Percentiles rank a stretch among this genome's conserved stretches.
Evolutionary conservation across 2,329 filamentous ascomycete genomes (phyloP).

Genomic region (Clarireedia monteithiana): DNA sequence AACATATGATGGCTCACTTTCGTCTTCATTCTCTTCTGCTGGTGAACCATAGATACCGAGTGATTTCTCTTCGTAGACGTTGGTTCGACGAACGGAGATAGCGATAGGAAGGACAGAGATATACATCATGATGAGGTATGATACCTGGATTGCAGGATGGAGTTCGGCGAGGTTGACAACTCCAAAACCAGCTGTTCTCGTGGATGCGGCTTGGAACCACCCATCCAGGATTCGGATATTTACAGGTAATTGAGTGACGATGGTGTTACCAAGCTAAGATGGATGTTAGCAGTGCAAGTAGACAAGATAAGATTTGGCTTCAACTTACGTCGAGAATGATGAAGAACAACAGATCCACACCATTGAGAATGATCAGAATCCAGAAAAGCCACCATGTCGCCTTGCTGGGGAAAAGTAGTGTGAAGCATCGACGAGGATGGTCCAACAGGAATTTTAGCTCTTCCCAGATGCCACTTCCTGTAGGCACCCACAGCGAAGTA

Average conservation of each 20-base stretch:
- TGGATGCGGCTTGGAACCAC: constrained; percentile 83
- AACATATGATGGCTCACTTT: constrained; percentile 69
- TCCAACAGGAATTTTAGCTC: constrained; percentile 86
- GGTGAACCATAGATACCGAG: constrained; percentile 61
- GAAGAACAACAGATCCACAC: constrained; percentile 81
- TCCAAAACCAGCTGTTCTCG: constrained; percentile 83
- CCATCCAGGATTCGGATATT: constrained; percentile 76
- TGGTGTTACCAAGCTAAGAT: constrained; percentile 58
- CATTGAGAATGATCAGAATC: constrained; percentile 75
- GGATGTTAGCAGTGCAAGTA: constrained; percentile 11
- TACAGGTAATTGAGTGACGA: constrained; percentile 59
- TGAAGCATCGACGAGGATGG: constrained; percentile 93
- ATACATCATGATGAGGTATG: constrained; percentile 99
- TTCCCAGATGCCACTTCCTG: constrained; percentile 69
- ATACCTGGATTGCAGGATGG: constrained; percentile 86
- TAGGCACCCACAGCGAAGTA: constrained; percentile 57
- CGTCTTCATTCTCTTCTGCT: constrained; percentile 40
- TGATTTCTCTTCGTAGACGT: constrained; percentile 90
- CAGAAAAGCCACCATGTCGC: constrained; percentile 96
- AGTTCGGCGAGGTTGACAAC: constrained; percentile 70
- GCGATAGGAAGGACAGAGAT: constrained; percentile 96
- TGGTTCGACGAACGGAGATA: constrained; percentile 87
- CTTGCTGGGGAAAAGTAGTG: constrained; percentile 78
- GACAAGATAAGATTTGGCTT: neutral
- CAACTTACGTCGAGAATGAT: constrained; percentile 75